These are phyloP conservation scores for Trichaptum fuscoviolaceum DNA, from an alignment of 768 basidiomycete species.

Conservation along the genomic window DNA sequence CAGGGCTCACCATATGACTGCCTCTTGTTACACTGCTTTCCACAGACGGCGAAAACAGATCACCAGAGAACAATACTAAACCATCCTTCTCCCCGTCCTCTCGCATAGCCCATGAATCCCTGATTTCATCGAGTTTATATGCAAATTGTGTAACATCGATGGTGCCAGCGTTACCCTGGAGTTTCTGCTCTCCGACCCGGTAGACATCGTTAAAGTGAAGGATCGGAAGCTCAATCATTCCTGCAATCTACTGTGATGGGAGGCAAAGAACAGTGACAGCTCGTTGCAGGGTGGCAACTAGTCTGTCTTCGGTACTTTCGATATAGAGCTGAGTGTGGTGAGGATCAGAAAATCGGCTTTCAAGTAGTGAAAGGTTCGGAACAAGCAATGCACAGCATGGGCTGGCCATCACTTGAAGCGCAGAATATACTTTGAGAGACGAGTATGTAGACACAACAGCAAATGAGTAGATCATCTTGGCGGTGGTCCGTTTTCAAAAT, in stretches of 20 bases:
- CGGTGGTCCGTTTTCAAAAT: too few species aligned
- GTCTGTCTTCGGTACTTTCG: too few species aligned
- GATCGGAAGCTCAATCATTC: constrained; percentile 38
- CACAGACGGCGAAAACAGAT: constrained; percentile 81
- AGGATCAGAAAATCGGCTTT: too few species aligned
- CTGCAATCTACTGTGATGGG: not conserved
- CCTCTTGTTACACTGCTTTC: constrained; percentile 87
- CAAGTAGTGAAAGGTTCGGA: too few species aligned
- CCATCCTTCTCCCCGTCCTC: constrained; percentile 58
- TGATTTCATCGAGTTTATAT: constrained; percentile 58
- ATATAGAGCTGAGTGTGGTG: too few species aligned
- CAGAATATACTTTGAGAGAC: too few species aligned
- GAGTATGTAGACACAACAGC: too few species aligned
- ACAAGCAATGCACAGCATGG: too few species aligned
- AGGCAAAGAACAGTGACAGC: not conserved
- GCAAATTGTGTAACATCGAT: constrained; percentile 86
- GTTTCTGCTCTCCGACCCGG: constrained; percentile 71
- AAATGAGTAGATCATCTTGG: too few species aligned
- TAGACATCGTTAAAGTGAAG: constrained; percentile 83
- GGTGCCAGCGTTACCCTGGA: constrained; percentile 47
- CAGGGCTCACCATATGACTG: constrained; percentile 72
- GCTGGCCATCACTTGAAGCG: too few species aligned
- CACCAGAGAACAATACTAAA: constrained; percentile 81
- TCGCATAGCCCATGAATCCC: constrained; percentile 48
- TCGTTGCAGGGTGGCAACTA: not conserved